phyloP scores from a whole-genome alignment of 768 basidiomycete genomes.

The Amanita subjunquillea region DNA sequence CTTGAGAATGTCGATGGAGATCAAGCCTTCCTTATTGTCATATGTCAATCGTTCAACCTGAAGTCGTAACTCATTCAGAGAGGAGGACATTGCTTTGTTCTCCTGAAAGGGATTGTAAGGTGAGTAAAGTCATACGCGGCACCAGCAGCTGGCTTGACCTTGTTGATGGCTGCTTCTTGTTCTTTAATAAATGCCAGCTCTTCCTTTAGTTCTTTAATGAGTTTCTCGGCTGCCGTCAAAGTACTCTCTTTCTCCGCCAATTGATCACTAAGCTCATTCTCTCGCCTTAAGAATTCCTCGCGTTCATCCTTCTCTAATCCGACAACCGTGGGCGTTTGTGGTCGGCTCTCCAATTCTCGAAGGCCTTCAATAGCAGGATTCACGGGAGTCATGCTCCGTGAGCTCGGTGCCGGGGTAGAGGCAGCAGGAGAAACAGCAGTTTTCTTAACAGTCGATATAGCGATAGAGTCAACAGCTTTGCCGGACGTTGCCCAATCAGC shows the following conservation, averaged over 20 bases:
- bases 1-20: constrained; percentile 89
- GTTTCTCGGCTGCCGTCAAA: constrained; percentile 70
- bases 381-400: constrained; percentile 60
- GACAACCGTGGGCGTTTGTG: constrained; percentile 85
- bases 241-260: constrained; percentile 88
- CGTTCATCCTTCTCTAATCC: constrained; percentile 92
- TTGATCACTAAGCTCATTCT: constrained; percentile 93
- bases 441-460: constrained; percentile 48
- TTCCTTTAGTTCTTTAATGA: constrained; percentile 80
- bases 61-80: constrained; percentile 85
- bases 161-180: constrained; percentile 70
- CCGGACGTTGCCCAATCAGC: constrained; percentile 70
- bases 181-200: constrained; percentile 88
- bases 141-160: constrained; percentile 32
- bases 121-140: neutral
- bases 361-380: constrained; percentile 67
- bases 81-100: constrained; percentile 88
- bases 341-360: constrained; percentile 72
- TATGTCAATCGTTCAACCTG: constrained; percentile 90
- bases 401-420: constrained; percentile 39
- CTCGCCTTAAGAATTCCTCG: constrained; percentile 91
- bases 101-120: constrained; percentile 38
- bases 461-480: constrained; percentile 42
- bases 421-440: constrained; percentile 56
- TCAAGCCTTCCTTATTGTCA: constrained; percentile 90